These are phyloP conservation scores for Saccharomycopsis schoenii DNA, from an alignment of 805 yeast species.

Conservation along the genomic window DNA sequence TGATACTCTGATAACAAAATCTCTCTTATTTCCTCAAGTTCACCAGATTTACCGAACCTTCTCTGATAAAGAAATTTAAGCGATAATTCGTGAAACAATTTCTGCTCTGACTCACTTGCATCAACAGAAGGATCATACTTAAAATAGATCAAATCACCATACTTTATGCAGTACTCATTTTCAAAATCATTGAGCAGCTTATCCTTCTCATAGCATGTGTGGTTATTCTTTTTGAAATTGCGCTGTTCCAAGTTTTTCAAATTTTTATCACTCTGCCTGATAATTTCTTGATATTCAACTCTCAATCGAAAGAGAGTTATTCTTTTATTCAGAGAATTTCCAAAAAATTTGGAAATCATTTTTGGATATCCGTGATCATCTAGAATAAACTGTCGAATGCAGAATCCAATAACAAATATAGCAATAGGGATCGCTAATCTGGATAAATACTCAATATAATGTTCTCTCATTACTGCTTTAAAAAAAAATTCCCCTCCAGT, in stretches of 20 bases:
- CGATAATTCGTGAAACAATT: background rate
- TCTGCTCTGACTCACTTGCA: background rate
- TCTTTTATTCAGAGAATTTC: background rate
- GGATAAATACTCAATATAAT: background rate
- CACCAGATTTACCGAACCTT: background rate
- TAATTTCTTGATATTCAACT: background rate
- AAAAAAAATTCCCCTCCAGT: background rate
- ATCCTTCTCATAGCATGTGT: background rate
- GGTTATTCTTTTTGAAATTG: background rate
- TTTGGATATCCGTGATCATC: background rate
- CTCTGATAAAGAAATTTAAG: background rate
- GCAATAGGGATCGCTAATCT: background rate
- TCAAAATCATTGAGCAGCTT: background rate
- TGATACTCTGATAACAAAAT: background rate
- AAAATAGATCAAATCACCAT: background rate
- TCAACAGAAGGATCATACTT: background rate
- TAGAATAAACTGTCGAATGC: background rate
- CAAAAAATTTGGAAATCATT: background rate
- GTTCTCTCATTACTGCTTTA: background rate
- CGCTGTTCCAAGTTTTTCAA: background rate
- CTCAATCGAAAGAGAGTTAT: background rate
- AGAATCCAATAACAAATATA: background rate
- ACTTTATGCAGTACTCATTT: background rate
- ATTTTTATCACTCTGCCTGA: background rate
- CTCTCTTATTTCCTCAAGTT: background rate